Base-by-base conservation (phyloP, 768 basidiomycete genomes). In the Pleurotus pulmonarius region DNA sequence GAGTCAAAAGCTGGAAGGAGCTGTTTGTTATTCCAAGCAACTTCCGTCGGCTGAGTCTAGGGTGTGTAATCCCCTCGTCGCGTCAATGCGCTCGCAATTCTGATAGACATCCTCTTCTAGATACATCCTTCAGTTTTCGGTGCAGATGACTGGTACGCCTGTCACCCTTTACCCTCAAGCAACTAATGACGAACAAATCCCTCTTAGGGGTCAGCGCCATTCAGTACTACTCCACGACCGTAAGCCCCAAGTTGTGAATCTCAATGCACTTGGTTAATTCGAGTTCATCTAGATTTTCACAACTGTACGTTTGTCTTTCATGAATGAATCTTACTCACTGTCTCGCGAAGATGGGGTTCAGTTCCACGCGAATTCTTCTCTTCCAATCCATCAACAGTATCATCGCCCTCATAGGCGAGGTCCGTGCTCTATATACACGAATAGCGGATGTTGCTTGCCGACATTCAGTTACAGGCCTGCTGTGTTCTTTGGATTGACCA, bases 351-450 rank as follows among this genome's bases (percentile, higher is more conserved):
- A 79, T 79, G 73, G 78, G 77, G 13, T 78, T 79, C 63, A 68
- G 65, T 25, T 67, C 75, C 0, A 72, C 72, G 7, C 73, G 74
- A 11, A 75, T 78, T 34, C 73, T 83, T 13, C 69, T 80, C 34
- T 77, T 83, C 63, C 81, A 82, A 62, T 78, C 76, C 3, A 78
- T 81, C 60, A 83, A 81, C 66, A 78, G 76, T 24, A 66, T 82
- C 45, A 80, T 83, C 55, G 80, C 79, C 2, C 69, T 83, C 29
- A 75, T 80, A 43, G 81, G 79, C 3, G 79, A 83, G 59, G 54
- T 55, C 4, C 6, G 52, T 16, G 68, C 59, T 3, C 29, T 18
- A 43, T 20, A 22, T n/a, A 5, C 38, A 29, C 5, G 13, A 34
- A 8, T 54, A 20, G 20, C 22, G 15, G 26, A 7, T 46, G 25